phyloP scores from a whole-genome alignment of 805 yeast species.

The Tetrapisispora arboricola region DNA sequence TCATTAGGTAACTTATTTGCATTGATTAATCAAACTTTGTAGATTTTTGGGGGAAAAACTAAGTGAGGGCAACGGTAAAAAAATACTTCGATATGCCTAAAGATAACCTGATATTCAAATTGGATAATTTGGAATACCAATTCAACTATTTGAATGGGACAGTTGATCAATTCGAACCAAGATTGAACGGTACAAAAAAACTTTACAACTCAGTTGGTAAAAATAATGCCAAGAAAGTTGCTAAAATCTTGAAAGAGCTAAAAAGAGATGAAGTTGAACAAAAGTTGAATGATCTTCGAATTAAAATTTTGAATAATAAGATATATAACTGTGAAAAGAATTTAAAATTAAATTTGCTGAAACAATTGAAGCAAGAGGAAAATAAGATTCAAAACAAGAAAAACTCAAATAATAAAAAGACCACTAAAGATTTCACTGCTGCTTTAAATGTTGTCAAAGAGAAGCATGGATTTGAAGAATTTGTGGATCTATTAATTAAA shows the following conservation, averaged over 20 bases:
- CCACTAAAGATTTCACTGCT: constrained; percentile 4
- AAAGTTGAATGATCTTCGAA: constrained; percentile 13
- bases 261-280: constrained; percentile 8
- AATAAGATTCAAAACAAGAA: constrained; percentile 2
- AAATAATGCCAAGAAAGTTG: constrained; percentile 20
- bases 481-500: constrained; percentile 14
- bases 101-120: constrained; percentile 26
- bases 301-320: constrained; percentile 22
- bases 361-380: constrained; percentile 8
- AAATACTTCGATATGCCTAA: constrained; percentile 19
- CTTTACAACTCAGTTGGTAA: constrained; percentile 26
- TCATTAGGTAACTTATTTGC: background rate
- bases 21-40: too few relatives aligned
- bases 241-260: constrained; percentile 12
- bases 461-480: constrained; percentile 11
- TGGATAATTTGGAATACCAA: constrained; percentile 29
- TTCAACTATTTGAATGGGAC: constrained; percentile 22
- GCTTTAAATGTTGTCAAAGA: constrained; percentile 4
- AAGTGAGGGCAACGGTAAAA: too few relatives aligned
- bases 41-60: too few relatives aligned
- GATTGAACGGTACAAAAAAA: constrained; percentile 23
- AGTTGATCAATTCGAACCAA: constrained; percentile 23
- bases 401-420: constrained; percentile 7
- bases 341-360: constrained; percentile 9
- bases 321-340: constrained; percentile 20